Base-by-base conservation (phyloP, 805 yeast species). In the Komagataella ulmi region DNA sequence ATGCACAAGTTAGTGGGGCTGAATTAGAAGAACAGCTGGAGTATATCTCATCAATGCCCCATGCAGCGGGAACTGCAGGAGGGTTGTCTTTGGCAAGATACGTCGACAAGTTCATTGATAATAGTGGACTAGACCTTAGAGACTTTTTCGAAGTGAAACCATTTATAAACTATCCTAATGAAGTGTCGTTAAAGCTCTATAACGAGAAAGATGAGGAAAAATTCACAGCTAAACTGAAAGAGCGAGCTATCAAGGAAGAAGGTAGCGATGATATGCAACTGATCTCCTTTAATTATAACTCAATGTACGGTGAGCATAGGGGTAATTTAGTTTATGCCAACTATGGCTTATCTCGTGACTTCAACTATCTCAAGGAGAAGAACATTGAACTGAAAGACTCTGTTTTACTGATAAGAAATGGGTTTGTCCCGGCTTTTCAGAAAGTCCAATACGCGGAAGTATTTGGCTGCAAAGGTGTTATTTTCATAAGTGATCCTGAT, bases 51-150 rank as follows among this genome's bases (percentile, higher is more conserved):
- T 76, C 85, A 6, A 79, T 88, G 80, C 88, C 96, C 2, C 97
- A 89, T 62, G 66, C 84, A 56, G 80, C 97, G 0, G 98, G 98
- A 3, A 83, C 97, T 2, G 77, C 80, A 14, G 98, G 96, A 17
- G 97, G 88, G 63, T 65, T 80, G 54, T 76, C 91, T 0, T 66
- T 89, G 44, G 82, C 88, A 1, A 72, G 75, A 53, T 88, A 83
- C 61, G 70, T 90, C 14, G 72, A 78, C 54, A 76, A 75, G 21
- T 76, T 77, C 49, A 79, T 85, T 65, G 62, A 65, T 19, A 74
- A 79, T 50, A 78, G 81, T 55, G 85, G 86, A 1, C 54, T 89
- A 18, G 66, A 69, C 24, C 54, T 65, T 2, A 73, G 79, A 4
- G 81, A 79, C 46, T 74, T 78, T 48, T 68, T 71, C 44, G 76